A percentile compares a stretch with the other conserved stretches of the same genome.
phyloP scores from a whole-genome alignment of 306 rosid species.

The Castanea crenata region DNA sequence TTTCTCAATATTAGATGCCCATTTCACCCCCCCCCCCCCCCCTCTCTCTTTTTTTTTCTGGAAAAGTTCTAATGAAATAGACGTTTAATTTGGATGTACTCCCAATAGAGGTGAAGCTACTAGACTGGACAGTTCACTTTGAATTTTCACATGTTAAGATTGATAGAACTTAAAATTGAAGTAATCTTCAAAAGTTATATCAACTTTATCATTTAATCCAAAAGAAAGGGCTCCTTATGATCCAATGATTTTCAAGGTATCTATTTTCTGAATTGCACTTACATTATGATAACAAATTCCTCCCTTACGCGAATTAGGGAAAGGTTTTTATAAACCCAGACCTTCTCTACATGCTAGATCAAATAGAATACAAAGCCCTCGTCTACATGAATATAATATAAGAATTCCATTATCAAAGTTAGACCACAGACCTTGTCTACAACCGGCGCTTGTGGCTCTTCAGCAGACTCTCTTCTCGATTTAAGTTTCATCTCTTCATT shows the following conservation, averaged over 20 bases:
- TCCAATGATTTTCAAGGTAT: background rate
- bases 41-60: background rate
- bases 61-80: background rate
- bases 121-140: background rate
- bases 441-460: conserved; percentile 45
- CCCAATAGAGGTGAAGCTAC: background rate
- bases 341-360: too few species aligned
- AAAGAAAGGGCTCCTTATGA: background rate
- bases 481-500: conserved; percentile 75
- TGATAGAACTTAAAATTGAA: background rate
- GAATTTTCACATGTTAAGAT: background rate
- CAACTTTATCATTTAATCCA: background rate
- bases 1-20: background rate
- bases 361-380: too few species aligned
- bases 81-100: background rate
- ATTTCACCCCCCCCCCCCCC: background rate
- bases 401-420: conserved; percentile 5
- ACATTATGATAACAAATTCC: background rate
- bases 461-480: conserved; percentile 68
- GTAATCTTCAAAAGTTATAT: background rate
- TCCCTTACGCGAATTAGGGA: background rate
- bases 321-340: background rate
- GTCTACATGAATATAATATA: background rate
- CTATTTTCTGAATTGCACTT: background rate
- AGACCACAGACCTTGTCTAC: conserved; percentile 64